These are phyloP conservation scores for Evansstolkia leycettana DNA, from an alignment of 495 filamentous ascomycete species.

Conservation along the genomic window DNA sequence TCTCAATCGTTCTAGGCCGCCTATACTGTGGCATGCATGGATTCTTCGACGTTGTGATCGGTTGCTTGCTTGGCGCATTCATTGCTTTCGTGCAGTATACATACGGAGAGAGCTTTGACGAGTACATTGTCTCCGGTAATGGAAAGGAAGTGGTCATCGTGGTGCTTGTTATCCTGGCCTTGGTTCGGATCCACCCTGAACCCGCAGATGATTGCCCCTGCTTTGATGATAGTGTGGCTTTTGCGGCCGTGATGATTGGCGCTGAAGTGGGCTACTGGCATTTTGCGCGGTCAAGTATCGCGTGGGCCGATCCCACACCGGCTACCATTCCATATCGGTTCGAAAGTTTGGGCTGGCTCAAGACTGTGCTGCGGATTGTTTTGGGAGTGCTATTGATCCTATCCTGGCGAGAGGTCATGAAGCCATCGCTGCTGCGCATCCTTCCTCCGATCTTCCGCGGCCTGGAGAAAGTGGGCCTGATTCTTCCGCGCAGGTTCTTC, in stretches of 20 bases:
- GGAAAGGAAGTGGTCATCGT: slow-evolving; percentile 45
- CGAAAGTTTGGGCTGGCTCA: slow-evolving; percentile 47
- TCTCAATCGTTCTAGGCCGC: slow-evolving; percentile 81
- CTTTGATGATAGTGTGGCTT: slow-evolving; percentile 92
- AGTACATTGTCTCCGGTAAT: slow-evolving; percentile 39
- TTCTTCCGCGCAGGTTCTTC: slow-evolving; percentile 77
- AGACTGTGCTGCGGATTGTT: slow-evolving; percentile 50
- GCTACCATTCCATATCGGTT: slow-evolving; percentile 53
- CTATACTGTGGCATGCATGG: slow-evolving; percentile 99
- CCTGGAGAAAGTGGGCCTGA: slow-evolving; percentile 65
- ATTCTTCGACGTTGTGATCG: slow-evolving; percentile 78
- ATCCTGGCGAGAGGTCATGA: slow-evolving; percentile 77
- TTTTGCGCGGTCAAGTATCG: slow-evolving; percentile 43
- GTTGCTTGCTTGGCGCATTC: slow-evolving; percentile 58
- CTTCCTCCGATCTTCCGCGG: slow-evolving; percentile 81
- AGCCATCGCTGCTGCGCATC: slow-evolving; percentile 62
- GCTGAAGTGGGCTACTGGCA: slow-evolving; percentile 73
- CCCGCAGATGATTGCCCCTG: slow-evolving; percentile 95
- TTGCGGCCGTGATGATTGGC: slow-evolving; percentile 79
- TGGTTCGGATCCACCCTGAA: slow-evolving; percentile 87
- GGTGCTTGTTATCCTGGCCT: slow-evolving; percentile 50
- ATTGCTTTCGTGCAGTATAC: slow-evolving; percentile 59
- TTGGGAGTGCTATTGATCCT: slow-evolving; percentile 76
- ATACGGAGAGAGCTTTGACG: slow-evolving; percentile 54
- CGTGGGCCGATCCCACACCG: slow-evolving; percentile 45